These are phyloP conservation scores for Geotrichum phurueaensis DNA, from an alignment of 1,139 yeast species.

Conservation along the genomic window DNA sequence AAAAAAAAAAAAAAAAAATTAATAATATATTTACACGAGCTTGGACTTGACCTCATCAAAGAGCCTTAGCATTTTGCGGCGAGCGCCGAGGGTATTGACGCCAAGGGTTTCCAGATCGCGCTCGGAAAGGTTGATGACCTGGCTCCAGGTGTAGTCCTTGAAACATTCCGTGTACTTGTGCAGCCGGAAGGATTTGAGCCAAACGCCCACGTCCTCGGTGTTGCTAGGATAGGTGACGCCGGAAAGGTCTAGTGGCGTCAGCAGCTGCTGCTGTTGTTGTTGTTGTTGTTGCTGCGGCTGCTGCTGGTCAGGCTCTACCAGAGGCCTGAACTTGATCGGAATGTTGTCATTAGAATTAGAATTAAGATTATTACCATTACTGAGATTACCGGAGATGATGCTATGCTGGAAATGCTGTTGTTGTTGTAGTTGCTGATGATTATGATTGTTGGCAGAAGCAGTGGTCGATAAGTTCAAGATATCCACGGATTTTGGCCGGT, in stretches of 20 bases:
- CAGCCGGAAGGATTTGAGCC: slow-evolving; percentile 83
- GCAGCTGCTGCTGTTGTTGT: slow-evolving; percentile 6
- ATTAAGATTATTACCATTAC: not conserved
- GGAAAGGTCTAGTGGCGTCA: not conserved
- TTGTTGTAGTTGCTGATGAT: not conserved
- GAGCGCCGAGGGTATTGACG: slow-evolving; percentile 89
- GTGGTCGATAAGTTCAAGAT: slow-evolving; percentile 9
- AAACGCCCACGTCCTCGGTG: slow-evolving; percentile 71
- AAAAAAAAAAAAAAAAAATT: no score
- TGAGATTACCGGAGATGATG: not conserved
- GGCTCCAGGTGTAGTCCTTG: slow-evolving; percentile 70
- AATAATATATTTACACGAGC: not conserved
- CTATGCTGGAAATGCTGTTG: not conserved
- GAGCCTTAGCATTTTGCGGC: slow-evolving; percentile 86
- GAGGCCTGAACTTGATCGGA: slow-evolving; percentile 2
- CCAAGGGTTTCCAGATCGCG: slow-evolving; percentile 68
- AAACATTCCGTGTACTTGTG: slow-evolving; percentile 90
- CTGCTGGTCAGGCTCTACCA: not conserved
- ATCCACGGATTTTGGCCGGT: slow-evolving; percentile 31
- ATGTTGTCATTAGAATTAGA: slow-evolving; percentile 1
- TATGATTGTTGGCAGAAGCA: not conserved
- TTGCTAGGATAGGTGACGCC: not conserved
- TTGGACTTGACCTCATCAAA: slow-evolving; percentile 67
- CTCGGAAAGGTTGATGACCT: slow-evolving; percentile 66
- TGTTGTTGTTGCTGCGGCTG: slow-evolving; percentile 6